These are phyloP conservation scores for Zoysia japonica DNA, from an alignment of 176 grass and related monocot species.

Conservation along the genomic window DNA sequence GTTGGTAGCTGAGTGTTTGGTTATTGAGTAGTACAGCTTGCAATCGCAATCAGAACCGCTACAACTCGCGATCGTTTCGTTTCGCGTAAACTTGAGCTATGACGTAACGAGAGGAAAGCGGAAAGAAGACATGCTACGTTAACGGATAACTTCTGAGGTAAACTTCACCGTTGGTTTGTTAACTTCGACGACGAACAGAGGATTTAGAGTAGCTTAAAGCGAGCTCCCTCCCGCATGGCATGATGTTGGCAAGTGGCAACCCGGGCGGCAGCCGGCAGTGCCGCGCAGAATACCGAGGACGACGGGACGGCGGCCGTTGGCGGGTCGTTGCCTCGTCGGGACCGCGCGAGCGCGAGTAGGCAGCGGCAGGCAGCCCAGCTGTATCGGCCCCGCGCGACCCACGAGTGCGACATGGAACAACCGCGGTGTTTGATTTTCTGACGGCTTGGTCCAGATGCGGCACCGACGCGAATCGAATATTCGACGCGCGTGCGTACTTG, in stretches of 20 bases:
- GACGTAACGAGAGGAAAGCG: neutral
- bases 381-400: slow-evolving; percentile 1
- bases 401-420: neutral
- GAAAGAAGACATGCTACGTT: neutral
- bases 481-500: no score
- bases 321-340: slow-evolving; percentile 4
- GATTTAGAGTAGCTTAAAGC: neutral
- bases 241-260: neutral
- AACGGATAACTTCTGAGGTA: neutral
- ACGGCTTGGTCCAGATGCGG: neutral
- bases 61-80: neutral
- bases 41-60: neutral
- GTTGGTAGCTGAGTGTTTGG: neutral
- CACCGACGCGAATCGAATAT: neutral
- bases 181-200: neutral
- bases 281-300: slow-evolving; percentile 19
- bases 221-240: neutral
- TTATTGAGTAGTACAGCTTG: neutral
- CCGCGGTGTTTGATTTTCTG: neutral
- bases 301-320: neutral
- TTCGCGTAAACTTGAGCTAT: neutral
- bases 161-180: neutral
- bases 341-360: neutral
- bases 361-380: no score
- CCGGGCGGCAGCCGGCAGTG: neutral